Base-by-base conservation (phyloP, 1,284 basidiomycete species). In the Paramarasmius palmivorus region DNA sequence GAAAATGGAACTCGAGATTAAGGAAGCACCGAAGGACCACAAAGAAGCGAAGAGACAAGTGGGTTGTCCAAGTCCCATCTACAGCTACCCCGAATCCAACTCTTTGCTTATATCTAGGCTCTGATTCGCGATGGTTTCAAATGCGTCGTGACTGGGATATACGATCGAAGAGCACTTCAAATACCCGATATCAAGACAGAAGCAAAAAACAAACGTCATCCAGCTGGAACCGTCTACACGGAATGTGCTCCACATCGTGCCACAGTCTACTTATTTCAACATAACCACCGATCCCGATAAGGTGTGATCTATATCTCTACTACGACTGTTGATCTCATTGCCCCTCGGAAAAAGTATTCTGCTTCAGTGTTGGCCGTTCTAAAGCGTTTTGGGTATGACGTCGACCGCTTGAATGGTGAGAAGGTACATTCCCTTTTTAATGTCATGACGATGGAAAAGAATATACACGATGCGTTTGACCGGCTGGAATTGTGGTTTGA, bases 41-140 rank as follows among this genome's bases (percentile, higher is more conserved):
- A 32, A 38, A 6, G 34, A 38, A 3, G 53, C 53, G 25, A 55
- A 55, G 40, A 37, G 29, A 20, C 22, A 3, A 20, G 48, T 51
- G 15, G 26, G 39, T 40, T 8, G 39, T 37, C 36, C 23, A n/a
- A 25, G 20, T 17, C 26, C 17, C 35, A 9, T 51, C 9, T 10
- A 20, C 29, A 7, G 32, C 20, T 22, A 22, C n/a, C n/a, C n/a
- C n/a, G n/a, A n/a, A n/a, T n/a, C 9, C 26, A 17, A 12, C 32
- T 29, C 9, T 15, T 34, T 37, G 7, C 8, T 6, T 51, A 8
- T 35, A 15, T 12, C 29, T 36, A 67, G 65, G 63, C 63, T 29
- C 61, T 69, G n/a, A 41, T 59, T 40, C 65, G 68, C 14, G 68
- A 70, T 54, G 53, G 57, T 22, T 67, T 58, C 52, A 53, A 62